Conservation (phyloP, 495 filamentous ascomycete genomes). For the Aspergillus heteromorphus region DNA sequence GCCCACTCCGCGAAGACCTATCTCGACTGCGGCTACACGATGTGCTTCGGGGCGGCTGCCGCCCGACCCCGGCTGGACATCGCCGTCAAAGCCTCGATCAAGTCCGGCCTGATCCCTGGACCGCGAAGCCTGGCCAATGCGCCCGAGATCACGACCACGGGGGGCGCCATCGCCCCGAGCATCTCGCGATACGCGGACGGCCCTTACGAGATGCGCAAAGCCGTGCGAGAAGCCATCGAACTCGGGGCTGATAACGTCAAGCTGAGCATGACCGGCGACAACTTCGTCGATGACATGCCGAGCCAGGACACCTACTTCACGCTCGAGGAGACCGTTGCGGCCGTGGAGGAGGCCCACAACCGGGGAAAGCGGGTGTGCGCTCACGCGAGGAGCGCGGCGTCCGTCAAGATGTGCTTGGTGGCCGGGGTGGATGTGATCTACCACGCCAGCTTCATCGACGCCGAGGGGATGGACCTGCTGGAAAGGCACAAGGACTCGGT, state of each 20-base stretch:
- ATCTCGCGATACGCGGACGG: constrained; percentile 47
- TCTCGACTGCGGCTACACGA: constrained; percentile 42
- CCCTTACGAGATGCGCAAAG: constrained; percentile 40
- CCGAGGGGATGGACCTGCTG: constrained; percentile 28
- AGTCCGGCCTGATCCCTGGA: constrained; percentile 48
- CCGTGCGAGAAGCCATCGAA: constrained; percentile 37
- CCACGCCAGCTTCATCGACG: constrained; percentile 46
- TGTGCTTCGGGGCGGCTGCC: constrained; percentile 49
- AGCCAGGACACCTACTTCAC: constrained; percentile 47
- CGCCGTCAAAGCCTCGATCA: constrained; percentile 51
- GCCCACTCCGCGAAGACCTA: constrained; percentile 37
- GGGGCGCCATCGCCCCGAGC: constrained; percentile 39
- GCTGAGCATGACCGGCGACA: constrained; percentile 43
- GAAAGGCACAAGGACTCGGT: constrained; percentile 37
- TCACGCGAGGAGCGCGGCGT: constrained; percentile 45
- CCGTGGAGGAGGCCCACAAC: constrained; percentile 47
- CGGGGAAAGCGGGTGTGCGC: constrained; percentile 41
- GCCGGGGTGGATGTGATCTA: constrained; percentile 51
- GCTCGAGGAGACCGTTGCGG: constrained; percentile 44
- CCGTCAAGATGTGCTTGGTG: constrained; percentile 40
- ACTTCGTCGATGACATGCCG: constrained; percentile 31
- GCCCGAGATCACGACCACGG: constrained; percentile 41
- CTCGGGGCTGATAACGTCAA: constrained; percentile 50
- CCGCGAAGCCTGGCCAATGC: constrained; percentile 46
- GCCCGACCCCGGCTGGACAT: constrained; percentile 45